Evolutionary conservation across 805 yeast species (phyloP).

Genomic region (Yarrowia yakushimensis): DNA sequence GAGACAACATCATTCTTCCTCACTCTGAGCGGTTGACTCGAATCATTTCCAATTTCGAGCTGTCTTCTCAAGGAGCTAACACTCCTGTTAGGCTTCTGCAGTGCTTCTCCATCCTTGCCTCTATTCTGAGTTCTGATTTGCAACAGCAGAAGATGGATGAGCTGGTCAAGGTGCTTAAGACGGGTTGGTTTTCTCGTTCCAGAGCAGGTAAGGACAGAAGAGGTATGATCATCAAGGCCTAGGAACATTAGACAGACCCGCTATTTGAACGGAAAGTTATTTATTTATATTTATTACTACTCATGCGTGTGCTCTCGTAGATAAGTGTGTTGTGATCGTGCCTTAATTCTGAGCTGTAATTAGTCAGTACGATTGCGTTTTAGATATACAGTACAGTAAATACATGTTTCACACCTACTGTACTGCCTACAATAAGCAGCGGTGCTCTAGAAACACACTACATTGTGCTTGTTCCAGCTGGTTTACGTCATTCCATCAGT

Average conservation of each 20-base stretch:
- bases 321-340: no score
- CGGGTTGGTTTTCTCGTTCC: slow-evolving; percentile 35
- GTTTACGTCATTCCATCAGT: not conserved
- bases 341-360: no score
- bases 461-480: no score
- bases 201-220: slow-evolving; percentile 35
- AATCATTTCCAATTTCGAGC: slow-evolving; percentile 28
- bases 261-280: not conserved
- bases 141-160: slow-evolving; percentile 60
- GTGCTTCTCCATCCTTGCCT: slow-evolving; percentile 57
- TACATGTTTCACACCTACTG: no score
- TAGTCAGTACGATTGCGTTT: no score
- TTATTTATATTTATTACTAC: slow-evolving; percentile 3
- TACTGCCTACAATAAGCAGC: not conserved
- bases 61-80: slow-evolving; percentile 28
- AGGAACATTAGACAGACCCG: not conserved
- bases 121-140: slow-evolving; percentile 52
- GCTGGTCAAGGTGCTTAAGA: slow-evolving; percentile 37
- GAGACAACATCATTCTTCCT: slow-evolving; percentile 40
- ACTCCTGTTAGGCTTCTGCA: slow-evolving; percentile 46
- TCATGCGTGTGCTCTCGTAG: not conserved
- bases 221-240: slow-evolving; percentile 28
- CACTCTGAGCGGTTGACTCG: slow-evolving; percentile 32
- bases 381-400: no score
- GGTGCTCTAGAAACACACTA: not conserved